phyloP scores from a whole-genome alignment of 1,284 basidiomycete species.

The Takashimella koratensis region DNA sequence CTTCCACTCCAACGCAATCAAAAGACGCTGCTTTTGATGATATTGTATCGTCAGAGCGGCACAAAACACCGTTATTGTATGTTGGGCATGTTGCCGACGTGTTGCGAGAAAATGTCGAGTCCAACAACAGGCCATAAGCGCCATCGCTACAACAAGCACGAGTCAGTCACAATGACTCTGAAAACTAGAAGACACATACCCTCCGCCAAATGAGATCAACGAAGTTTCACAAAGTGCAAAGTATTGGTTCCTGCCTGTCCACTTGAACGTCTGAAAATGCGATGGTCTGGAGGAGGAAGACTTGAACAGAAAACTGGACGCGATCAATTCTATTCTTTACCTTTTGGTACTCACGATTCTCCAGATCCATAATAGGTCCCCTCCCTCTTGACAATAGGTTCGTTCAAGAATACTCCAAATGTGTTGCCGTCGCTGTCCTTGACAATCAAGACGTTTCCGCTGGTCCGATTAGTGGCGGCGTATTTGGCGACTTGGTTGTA shows the following conservation, averaged over 20 bases:
- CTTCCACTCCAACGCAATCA: constrained; percentile 79
- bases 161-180: not conserved
- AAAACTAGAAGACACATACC: constrained; percentile 55
- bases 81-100: constrained; percentile 79
- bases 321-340: not conserved
- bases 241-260: constrained; percentile 89
- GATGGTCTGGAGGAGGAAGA: constrained; percentile 50
- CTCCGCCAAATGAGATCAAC: constrained; percentile 83
- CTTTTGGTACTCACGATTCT: constrained; percentile 64
- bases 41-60: constrained; percentile 52
- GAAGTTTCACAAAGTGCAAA: constrained; percentile 77
- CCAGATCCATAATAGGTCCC: constrained; percentile 74
- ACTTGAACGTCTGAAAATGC: constrained; percentile 60
- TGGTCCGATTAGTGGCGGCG: constrained; percentile 32
- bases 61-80: constrained; percentile 82
- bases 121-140: constrained; percentile 84
- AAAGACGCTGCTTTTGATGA: constrained; percentile 59
- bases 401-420: constrained; percentile 79
- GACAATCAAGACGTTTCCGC: constrained; percentile 58
- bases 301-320: constrained; percentile 70
- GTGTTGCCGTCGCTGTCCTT: constrained; percentile 60
- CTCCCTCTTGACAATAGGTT: constrained; percentile 61
- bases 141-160: constrained; percentile 69
- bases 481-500: constrained; percentile 61
- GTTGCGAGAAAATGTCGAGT: constrained; percentile 74